phyloP scores from a whole-genome alignment of 1,284 basidiomycete species.

The Cryptococcus jaspeensis region DNA sequence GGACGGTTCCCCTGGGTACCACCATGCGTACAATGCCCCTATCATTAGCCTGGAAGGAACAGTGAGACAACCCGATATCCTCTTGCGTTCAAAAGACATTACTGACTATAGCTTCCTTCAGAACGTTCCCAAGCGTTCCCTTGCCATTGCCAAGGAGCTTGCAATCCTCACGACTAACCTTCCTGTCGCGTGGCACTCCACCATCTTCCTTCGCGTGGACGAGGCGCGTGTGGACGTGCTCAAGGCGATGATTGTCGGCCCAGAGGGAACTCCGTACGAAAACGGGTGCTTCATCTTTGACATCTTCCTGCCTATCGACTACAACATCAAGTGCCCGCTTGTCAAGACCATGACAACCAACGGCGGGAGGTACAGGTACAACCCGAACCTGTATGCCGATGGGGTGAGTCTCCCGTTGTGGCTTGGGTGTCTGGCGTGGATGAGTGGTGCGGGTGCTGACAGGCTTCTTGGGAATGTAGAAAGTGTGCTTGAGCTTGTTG shows the following conservation, averaged over 20 bases:
- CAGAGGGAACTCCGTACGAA: slow-evolving; percentile 83
- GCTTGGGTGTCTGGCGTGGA: neutral
- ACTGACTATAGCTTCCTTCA: slow-evolving; percentile 59
- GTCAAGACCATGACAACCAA: slow-evolving; percentile 87
- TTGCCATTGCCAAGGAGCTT: slow-evolving; percentile 89
- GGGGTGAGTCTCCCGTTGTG: slow-evolving; percentile 54
- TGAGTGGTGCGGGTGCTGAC: neutral
- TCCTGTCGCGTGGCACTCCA: slow-evolving; percentile 81
- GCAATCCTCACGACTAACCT: slow-evolving; percentile 84
- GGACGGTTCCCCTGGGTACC: neutral
- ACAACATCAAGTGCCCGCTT: slow-evolving; percentile 54
- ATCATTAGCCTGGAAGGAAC: slow-evolving; percentile 23
- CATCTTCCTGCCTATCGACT: slow-evolving; percentile 69
- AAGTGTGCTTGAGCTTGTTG: slow-evolving; percentile 86
- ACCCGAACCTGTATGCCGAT: slow-evolving; percentile 80
- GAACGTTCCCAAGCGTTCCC: slow-evolving; percentile 78
- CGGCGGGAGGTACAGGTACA: slow-evolving; percentile 82
- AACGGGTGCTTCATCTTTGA: slow-evolving; percentile 65
- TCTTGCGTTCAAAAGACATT: slow-evolving; percentile 42
- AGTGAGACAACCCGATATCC: slow-evolving; percentile 17
- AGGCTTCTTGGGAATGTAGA: slow-evolving; percentile 43
- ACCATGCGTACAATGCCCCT: slow-evolving; percentile 24
- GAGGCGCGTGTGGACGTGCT: slow-evolving; percentile 82
- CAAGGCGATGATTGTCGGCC: slow-evolving; percentile 82
- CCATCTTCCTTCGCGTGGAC: slow-evolving; percentile 66